Evolutionary conservation across 257 asterid species (phyloP).

Genomic region (Penstemon davidsonii): DNA sequence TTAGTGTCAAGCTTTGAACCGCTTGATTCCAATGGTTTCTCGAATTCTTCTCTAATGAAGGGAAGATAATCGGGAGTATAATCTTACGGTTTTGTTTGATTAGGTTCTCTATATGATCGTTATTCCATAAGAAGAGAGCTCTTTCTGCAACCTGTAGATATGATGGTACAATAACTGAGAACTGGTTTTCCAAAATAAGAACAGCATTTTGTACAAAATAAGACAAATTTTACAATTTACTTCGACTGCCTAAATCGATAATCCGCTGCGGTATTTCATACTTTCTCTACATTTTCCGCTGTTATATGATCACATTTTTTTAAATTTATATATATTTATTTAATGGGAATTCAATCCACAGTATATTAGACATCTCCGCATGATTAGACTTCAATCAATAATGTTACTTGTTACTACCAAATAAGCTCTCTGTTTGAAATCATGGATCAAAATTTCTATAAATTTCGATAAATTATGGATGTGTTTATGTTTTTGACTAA

Average conservation of each 20-base stretch:
- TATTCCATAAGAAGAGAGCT: conserved; percentile 91
- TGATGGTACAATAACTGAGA: not conserved
- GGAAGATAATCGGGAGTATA: conserved; percentile 72
- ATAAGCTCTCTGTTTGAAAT: not conserved
- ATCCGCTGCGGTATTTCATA: too few relatives aligned
- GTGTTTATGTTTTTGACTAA: too few relatives aligned
- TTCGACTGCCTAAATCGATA: too few relatives aligned
- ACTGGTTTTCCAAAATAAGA: too few relatives aligned
- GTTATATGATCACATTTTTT: not conserved
- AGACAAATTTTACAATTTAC: too few relatives aligned
- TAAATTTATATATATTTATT: not conserved
- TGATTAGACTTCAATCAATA: not conserved
- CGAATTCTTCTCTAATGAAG: conserved; percentile 71
- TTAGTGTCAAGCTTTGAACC: conserved; percentile 77
- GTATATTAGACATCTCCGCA: not conserved
- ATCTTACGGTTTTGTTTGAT: conserved; percentile 83
- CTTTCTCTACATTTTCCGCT: not conserved
- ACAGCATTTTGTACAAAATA: too few relatives aligned
- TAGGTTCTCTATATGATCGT: conserved; percentile 79
- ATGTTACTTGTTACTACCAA: not conserved
- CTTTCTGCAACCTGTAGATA: conserved; percentile 81
- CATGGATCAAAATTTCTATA: not conserved
- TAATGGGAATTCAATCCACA: not conserved
- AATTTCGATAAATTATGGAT: too few relatives aligned
- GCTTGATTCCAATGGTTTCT: conserved; percentile 92